Conservation (phyloP, 192 early-diverging fungal genomes). For the Geranomyces michiganensis region DNA sequence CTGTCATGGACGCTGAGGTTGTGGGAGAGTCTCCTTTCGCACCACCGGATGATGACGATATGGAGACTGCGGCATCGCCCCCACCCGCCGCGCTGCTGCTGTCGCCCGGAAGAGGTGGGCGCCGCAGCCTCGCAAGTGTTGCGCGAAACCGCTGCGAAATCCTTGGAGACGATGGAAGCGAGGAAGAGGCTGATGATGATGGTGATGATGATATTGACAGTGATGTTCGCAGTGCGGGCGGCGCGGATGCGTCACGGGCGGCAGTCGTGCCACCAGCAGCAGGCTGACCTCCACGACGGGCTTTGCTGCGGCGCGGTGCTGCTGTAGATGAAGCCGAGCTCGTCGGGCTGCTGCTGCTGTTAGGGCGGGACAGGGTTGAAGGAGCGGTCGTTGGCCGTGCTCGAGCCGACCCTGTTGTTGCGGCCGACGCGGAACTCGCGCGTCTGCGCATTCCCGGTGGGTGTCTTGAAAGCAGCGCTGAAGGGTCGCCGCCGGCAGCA, state of each 20-base stretch:
- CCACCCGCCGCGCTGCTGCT: no score
- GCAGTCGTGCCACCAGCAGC: no score
- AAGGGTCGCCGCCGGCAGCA: no score
- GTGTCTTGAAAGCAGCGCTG: no score
- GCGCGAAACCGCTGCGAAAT: conserved; percentile 5
- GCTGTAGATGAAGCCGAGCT: neutral
- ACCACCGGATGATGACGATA: neutral
- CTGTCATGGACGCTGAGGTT: neutral
- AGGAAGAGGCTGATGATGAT: neutral
- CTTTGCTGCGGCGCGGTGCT: neutral
- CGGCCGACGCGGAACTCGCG: no score
- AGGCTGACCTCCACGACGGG: neutral
- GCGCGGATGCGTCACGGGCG: neutral
- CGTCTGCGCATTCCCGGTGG: no score
- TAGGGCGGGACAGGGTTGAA: no score
- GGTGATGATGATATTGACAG: neutral
- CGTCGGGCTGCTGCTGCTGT: no score
- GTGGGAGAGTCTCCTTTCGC: neutral
- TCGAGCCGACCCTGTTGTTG: no score
- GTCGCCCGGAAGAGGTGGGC: neutral
- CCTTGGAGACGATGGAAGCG: neutral
- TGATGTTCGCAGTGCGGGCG: neutral
- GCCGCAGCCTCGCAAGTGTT: conserved; percentile 3
- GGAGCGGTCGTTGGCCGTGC: no score
- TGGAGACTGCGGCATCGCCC: no score